Conservation (phyloP, 164 flowering plant genomes). For the Chimonanthus praecox region DNA sequence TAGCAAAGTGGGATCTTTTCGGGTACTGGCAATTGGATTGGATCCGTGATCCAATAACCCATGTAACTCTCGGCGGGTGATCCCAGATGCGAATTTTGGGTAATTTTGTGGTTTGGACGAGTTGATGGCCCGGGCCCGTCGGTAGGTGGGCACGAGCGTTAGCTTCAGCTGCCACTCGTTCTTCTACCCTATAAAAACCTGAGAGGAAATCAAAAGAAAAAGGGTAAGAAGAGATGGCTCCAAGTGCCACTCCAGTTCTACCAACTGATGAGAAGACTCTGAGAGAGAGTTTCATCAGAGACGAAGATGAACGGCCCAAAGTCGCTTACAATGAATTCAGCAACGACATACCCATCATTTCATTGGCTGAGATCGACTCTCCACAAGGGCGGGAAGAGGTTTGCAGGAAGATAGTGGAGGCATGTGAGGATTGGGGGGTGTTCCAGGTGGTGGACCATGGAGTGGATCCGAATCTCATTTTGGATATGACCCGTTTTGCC, state of each 20-base stretch:
- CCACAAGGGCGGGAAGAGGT: conserved; percentile 36
- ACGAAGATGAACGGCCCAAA: conserved; percentile 82
- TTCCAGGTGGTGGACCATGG: conserved; percentile 84
- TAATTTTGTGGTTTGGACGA: too few species aligned
- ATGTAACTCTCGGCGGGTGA: too few species aligned
- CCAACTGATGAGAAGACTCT: conserved; percentile 39
- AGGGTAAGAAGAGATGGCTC: not conserved
- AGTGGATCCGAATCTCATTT: conserved; percentile 39
- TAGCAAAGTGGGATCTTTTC: too few species aligned
- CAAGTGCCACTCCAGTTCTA: conserved; percentile 6
- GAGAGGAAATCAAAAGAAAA: too few species aligned
- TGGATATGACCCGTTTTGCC: conserved; percentile 59
- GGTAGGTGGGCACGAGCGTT: too few species aligned
- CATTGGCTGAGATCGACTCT: conserved; percentile 59
- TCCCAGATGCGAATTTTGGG: too few species aligned
- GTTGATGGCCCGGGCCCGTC: too few species aligned
- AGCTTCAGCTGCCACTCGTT: too few species aligned
- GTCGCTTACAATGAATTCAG: conserved; percentile 70
- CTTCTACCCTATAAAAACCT: too few species aligned
- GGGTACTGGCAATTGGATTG: too few species aligned
- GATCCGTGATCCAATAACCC: too few species aligned
- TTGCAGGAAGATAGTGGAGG: conserved; percentile 52
- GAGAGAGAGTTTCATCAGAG: conserved; percentile 51
- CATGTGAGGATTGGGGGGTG: conserved; percentile 84
- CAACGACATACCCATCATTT: conserved; percentile 62